These are phyloP conservation scores for Lepidium aucheri DNA, from an alignment of 345 rosid genomes.

Conservation along the genomic window DNA sequence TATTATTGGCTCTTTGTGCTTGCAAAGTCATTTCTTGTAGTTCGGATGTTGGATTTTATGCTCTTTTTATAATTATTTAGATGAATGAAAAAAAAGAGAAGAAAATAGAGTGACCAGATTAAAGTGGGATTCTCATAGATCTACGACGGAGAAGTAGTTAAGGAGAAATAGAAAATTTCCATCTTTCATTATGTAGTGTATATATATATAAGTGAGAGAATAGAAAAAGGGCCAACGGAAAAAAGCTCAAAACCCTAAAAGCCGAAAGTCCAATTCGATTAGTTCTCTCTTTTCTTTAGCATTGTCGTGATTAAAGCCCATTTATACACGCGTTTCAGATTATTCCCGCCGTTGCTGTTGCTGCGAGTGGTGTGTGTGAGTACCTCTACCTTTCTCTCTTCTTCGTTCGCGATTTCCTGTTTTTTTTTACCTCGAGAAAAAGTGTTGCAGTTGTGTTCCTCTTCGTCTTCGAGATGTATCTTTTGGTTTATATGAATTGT, in stretches of 20 bases:
- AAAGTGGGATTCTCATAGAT: background rate
- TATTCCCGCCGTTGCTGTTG: conserved; percentile 20
- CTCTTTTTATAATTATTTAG: too few relatives aligned
- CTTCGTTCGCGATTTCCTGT: background rate
- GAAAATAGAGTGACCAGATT: conserved; percentile 10
- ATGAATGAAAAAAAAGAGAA: background rate
- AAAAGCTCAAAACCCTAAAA: conserved; percentile 29
- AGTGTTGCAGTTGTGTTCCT: background rate
- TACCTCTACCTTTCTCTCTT: background rate
- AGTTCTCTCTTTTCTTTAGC: background rate
- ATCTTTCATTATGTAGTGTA: background rate
- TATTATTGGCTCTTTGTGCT: too few relatives aligned
- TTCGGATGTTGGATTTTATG: too few relatives aligned
- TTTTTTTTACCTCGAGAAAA: background rate
- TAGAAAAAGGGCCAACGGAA: conserved; percentile 19
- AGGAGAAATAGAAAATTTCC: background rate
- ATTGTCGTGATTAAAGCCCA: conserved; percentile 14
- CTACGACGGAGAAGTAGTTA: background rate
- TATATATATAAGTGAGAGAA: background rate
- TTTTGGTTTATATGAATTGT: background rate
- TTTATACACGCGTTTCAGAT: conserved; percentile 5
- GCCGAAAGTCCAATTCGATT: conserved; percentile 12
- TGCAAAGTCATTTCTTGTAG: too few relatives aligned
- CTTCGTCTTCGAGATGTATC: background rate
- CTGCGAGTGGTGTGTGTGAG: background rate